Evolutionary conservation across 768 basidiomycete genomes (phyloP), one percentile per base, ranked within the genome.

Genomic region (Hygrocybe coccinea): DNA sequence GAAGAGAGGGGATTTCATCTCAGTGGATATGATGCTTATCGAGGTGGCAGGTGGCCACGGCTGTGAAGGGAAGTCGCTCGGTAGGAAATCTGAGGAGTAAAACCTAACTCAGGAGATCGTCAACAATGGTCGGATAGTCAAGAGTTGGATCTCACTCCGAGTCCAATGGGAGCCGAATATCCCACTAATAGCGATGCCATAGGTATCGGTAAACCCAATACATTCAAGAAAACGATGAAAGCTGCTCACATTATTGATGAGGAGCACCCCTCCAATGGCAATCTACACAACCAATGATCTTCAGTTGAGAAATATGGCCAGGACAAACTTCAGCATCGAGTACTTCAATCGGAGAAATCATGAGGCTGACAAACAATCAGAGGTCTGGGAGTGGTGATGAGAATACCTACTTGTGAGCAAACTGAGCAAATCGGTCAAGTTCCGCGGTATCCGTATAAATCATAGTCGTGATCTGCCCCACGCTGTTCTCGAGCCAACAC

Each of bases 81-180:
- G 79, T 52, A 0, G 82, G 82, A 54, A 77, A 74, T 2, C 76
- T 78, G 11, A 80, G 45, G 2, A 81, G 45, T 6, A 84, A 68
- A 24, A 81, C 72, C 74, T 78, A 56, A 25, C 7, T 12, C 7
- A 21, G 29, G 24, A 41, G 24, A 19, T 15, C n/a, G 36, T 15
- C 10, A 41, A 21, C 35, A 50, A 56, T 19, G 24, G 22, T 38
- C 39, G 36, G 33, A 54, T 3, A 64, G 51, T 11, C 59, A 56
- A 12, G 63, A 6, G 10, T 9, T 29, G 46, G 33, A 39, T 61
- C 66, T 45, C 63, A 76, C 76, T 3, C 70, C 79, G 29, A 80
- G 65, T 11, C 77, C 79, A 37, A 83, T 80, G 3, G 83, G 71
- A 1, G 79, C 82, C 15, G 80, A 81, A 60, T 76, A 76, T 3